Conservation (phyloP, 176 grass and related monocot species). For the Bromus sterilis region DNA sequence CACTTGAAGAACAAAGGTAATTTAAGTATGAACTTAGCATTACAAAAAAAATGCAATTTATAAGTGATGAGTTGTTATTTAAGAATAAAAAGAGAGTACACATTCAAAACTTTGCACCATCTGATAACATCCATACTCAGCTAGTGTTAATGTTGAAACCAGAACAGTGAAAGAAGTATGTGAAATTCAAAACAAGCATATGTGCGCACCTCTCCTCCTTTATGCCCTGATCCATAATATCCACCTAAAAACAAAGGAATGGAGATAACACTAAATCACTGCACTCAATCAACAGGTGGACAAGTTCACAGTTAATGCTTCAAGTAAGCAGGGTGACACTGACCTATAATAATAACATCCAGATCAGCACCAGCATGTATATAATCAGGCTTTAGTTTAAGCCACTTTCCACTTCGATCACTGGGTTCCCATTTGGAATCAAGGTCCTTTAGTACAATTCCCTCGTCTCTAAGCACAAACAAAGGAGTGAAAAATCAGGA, state of each 20-base stretch:
- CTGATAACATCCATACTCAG: not conserved
- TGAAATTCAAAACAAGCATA: conserved; percentile 12
- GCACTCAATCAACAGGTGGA: conserved; percentile 18
- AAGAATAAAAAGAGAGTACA: not conserved
- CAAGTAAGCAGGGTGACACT: conserved; percentile 12
- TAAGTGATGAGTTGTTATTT: not conserved
- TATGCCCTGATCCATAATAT: conserved; percentile 91
- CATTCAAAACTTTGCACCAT: not conserved
- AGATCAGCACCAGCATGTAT: conserved; percentile 91
- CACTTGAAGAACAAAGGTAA: not conserved
- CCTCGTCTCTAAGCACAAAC: conserved; percentile 62
- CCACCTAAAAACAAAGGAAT: conserved; percentile 50
- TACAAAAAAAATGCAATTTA: conserved; percentile 3
- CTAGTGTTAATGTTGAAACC: not conserved
- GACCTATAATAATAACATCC: conserved; percentile 94
- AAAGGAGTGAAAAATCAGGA: conserved; percentile 12
- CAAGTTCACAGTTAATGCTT: not conserved
- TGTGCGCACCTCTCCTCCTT: conserved; percentile 68
- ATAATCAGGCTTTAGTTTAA: conserved; percentile 98
- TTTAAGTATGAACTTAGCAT: not conserved
- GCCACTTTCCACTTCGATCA: conserved; percentile 88
- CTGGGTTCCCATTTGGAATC: conserved; percentile 93
- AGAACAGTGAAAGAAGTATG: not conserved
- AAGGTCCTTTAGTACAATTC: conserved; percentile 92
- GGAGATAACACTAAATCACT: conserved; percentile 11